Conservation (phyloP, 495 filamentous ascomycete genomes). For the Neurospora tetraspora region DNA sequence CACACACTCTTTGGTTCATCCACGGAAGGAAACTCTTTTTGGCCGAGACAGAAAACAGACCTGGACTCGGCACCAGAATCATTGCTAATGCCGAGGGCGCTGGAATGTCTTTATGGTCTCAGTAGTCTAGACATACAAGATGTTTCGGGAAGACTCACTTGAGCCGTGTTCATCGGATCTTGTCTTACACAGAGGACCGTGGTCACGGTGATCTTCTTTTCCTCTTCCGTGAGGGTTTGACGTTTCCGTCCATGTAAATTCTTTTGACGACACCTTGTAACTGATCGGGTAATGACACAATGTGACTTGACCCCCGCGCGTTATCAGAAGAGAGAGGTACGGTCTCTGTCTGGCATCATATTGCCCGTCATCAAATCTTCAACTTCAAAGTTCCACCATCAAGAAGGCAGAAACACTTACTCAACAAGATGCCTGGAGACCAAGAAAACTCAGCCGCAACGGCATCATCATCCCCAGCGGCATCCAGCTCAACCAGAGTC, state of each 20-base stretch:
- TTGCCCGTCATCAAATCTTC: too few species aligned
- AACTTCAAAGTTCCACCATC: not conserved
- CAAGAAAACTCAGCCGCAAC: conserved; percentile 10
- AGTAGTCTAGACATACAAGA: not conserved
- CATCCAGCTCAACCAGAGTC: conserved; percentile 13
- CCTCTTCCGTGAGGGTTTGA: not conserved
- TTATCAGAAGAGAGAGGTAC: not conserved
- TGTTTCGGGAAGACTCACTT: not conserved
- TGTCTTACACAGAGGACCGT: not conserved
- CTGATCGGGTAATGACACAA: not conserved
- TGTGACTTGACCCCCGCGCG: not conserved
- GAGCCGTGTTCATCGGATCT: not conserved
- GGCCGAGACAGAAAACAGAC: not conserved
- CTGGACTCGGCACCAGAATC: not conserved
- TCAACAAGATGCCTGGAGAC: not conserved
- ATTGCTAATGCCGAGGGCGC: not conserved
- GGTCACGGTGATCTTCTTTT: not conserved
- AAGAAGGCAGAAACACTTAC: not conserved
- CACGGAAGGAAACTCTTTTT: not conserved
- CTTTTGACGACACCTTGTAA: not conserved
- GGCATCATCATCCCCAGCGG: conserved; percentile 26
- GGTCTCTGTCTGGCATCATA: not conserved
- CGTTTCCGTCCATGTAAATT: not conserved
- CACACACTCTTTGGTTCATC: not conserved
- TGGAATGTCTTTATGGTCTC: not conserved